Evolutionary conservation across 768 basidiomycete genomes (phyloP).

Genomic region (Pleurotus cornucopiae): DNA sequence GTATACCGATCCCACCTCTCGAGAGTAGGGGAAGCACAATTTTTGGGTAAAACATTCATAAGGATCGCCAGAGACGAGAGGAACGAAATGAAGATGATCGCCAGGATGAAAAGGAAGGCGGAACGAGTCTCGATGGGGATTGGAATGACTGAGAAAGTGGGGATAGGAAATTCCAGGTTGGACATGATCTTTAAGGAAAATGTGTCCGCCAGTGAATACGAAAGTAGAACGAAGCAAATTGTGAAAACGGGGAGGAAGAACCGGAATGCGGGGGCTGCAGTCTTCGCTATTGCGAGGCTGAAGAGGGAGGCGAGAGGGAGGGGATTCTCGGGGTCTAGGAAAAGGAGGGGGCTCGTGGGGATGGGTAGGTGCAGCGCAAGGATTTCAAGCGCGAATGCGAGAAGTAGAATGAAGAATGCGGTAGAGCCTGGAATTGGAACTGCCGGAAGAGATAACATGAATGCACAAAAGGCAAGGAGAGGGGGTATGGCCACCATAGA

Average conservation of each 20-base stretch:
- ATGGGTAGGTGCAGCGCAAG: constrained; percentile 43
- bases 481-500: constrained; percentile 28
- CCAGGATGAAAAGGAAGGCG: constrained; percentile 35
- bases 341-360: constrained; percentile 39
- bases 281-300: constrained; percentile 28
- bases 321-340: constrained; percentile 31
- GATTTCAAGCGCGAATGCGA: constrained; percentile 35
- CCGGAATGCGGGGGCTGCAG: constrained; percentile 33
- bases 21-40: constrained; percentile 3
- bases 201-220: constrained; percentile 40
- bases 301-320: constrained; percentile 45
- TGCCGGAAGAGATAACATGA: constrained; percentile 36
- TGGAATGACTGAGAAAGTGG: constrained; percentile 12
- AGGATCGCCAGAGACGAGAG: constrained; percentile 29
- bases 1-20: constrained; percentile 49
- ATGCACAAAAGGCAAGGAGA: constrained; percentile 34
- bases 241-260: constrained; percentile 50
- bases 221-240: constrained; percentile 39
- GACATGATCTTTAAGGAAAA: constrained; percentile 12
- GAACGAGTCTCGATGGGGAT: constrained; percentile 47
- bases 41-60: constrained; percentile 21
- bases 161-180: constrained; percentile 8
- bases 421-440: constrained; percentile 34
- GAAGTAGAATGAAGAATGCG: constrained; percentile 37
- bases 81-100: constrained; percentile 27